These are phyloP conservation scores for Lumnitzera racemosa DNA, from an alignment of 345 rosid species.

Conservation along the genomic window DNA sequence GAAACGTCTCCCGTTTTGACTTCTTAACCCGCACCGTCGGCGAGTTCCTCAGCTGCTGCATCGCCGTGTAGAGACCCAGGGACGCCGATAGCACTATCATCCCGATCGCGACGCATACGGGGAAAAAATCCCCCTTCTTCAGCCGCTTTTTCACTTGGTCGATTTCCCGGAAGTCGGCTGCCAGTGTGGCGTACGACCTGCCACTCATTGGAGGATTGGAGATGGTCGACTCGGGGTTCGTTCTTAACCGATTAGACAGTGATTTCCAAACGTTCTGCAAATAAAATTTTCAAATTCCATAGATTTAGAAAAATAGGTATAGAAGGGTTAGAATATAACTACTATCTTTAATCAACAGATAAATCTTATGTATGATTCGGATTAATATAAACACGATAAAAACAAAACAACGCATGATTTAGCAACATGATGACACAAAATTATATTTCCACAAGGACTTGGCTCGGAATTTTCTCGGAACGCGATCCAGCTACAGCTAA, in stretches of 20 bases:
- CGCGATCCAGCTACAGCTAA: no score
- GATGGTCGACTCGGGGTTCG: not conserved
- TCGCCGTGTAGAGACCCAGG: slow-evolving; percentile 53
- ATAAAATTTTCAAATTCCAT: no score
- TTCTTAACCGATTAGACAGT: not conserved
- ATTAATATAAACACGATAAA: no score
- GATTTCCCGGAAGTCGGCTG: not conserved
- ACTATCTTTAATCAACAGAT: no score
- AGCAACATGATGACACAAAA: no score
- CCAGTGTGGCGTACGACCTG: not conserved
- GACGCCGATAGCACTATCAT: slow-evolving; percentile 31
- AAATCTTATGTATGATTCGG: no score
- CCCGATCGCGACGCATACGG: slow-evolving; percentile 37
- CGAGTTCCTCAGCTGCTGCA: slow-evolving; percentile 38
- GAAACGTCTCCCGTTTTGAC: slow-evolving; percentile 54
- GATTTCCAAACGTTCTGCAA: not conserved
- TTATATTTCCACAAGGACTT: no score
- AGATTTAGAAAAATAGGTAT: no score
- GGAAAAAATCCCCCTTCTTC: slow-evolving; percentile 29
- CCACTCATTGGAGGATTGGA: not conserved
- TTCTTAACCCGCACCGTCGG: slow-evolving; percentile 55
- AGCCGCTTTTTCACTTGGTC: slow-evolving; percentile 3
- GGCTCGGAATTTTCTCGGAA: no score
- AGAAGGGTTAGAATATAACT: no score
- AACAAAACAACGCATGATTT: no score